Evolutionary conservation across 2,329 filamentous ascomycete genomes (phyloP).

Genomic region (Triangularia setosa): DNA sequence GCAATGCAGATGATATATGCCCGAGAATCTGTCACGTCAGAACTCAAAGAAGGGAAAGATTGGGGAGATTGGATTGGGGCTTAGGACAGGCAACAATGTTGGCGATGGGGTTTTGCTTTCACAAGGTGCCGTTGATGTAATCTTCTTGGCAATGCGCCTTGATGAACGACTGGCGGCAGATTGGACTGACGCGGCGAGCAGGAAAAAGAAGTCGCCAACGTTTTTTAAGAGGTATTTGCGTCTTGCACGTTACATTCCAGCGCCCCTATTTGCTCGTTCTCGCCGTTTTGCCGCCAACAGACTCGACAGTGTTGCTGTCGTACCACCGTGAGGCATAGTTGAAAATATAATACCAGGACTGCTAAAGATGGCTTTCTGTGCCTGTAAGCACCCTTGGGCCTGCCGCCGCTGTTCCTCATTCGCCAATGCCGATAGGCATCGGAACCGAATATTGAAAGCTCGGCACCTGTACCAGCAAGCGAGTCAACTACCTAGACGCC

Average conservation of each 20-base stretch:
- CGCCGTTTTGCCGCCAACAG: background rate
- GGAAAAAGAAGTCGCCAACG: background rate
- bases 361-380: background rate
- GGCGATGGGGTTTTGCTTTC: background rate
- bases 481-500: too few relatives aligned
- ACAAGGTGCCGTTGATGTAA: background rate
- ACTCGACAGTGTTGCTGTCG: background rate
- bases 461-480: background rate
- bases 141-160: background rate
- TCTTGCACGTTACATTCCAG: background rate
- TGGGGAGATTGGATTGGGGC: background rate
- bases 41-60: background rate
- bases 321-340: background rate
- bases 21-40: background rate
- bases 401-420: too few relatives aligned
- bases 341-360: background rate
- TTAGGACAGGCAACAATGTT: background rate
- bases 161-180: background rate
- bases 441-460: background rate
- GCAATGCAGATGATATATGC: background rate
- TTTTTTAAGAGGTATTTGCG: background rate
- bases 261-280: background rate
- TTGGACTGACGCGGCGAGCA: background rate
- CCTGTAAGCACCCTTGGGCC: too few relatives aligned
- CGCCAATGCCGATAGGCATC: background rate